Evolutionary conservation across 345 rosid species (phyloP), one percentile per base, ranked within the genome.

Genomic region (Gossypium stocksii): DNA sequence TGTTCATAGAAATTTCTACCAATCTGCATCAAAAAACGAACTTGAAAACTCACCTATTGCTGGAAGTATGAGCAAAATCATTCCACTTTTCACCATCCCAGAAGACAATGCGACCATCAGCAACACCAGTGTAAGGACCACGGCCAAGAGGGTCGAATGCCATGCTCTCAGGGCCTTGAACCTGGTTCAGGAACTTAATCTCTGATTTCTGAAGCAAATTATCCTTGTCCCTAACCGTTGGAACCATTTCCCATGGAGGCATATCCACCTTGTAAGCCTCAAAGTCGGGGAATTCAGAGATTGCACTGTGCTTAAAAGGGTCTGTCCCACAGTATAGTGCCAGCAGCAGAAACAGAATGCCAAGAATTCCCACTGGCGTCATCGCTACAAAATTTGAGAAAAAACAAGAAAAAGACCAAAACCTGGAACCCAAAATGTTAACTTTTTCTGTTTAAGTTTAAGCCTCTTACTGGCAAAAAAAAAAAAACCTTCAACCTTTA

Each of bases 151-250:
- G 87, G 71, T 94, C 97, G 78, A 94, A 94, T 6, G 90, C 92
- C 51, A 94, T 53, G 83, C 98, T 94, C 86, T 94, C 98, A 2
- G 98, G 98, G 22, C 98, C 98, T 76, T 94, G 98, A 76, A 92
- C 51, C 63, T 94, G 87, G 82, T 88, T 79, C 74, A 80, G 51
- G 79, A 94, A 94, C 91, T 79, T 90, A 78, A 92, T 84, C 62
- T 88, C 88, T 1, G 97, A 92, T 20, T 72, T 84, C 82, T 90
- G 97, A 14, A 94, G 90, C 78, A 86, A 85, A 45, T 90, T 86
- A 9, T 74, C 66, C 5, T 77, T 56, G 48, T 94, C 98, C 60
- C 79, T 88, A 27, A 84, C 93, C 5, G 77, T 65, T 0, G 82
- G 93, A 7, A 92, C 22, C 10, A 77, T 57, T 0, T 89, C 85